phyloP scores from a whole-genome alignment of 768 basidiomycete genomes.

The Hygrocybe coccinea region DNA sequence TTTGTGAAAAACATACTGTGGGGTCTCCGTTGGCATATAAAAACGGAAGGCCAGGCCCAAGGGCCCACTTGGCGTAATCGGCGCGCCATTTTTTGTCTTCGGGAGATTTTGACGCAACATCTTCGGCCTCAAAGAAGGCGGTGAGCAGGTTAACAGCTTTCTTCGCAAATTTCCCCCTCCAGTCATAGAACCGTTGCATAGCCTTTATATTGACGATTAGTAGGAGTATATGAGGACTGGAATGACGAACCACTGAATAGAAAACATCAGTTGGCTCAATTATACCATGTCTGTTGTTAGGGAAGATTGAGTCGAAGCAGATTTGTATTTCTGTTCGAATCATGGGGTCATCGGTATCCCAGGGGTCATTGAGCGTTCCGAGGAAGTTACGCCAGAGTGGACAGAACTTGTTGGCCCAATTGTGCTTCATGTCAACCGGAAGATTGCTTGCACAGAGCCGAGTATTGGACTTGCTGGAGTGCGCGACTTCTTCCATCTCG shows the following conservation, averaged over 20 bases:
- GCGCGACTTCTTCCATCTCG: background rate
- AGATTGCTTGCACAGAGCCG: background rate
- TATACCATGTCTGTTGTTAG: background rate
- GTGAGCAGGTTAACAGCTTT: background rate
- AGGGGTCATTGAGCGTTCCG: background rate
- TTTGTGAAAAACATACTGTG: background rate
- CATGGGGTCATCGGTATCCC: background rate
- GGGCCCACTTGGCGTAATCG: background rate
- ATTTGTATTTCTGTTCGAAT: background rate
- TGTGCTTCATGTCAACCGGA: background rate
- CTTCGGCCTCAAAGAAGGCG: background rate
- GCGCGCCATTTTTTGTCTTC: background rate
- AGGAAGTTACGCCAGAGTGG: background rate
- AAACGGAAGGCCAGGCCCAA: background rate
- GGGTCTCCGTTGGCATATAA: background rate
- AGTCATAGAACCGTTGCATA: background rate
- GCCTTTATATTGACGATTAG: background rate
- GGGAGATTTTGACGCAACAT: background rate
- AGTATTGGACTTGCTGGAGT: background rate
- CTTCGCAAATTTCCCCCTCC: background rate
- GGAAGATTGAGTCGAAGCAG: background rate
- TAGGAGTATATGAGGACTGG: background rate
- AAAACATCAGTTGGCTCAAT: background rate
- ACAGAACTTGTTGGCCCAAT: background rate
- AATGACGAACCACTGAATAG: background rate